These are phyloP conservation scores for Neurospora sublineolata DNA, from an alignment of 495 filamentous ascomycete genomes.

Conservation along the genomic window DNA sequence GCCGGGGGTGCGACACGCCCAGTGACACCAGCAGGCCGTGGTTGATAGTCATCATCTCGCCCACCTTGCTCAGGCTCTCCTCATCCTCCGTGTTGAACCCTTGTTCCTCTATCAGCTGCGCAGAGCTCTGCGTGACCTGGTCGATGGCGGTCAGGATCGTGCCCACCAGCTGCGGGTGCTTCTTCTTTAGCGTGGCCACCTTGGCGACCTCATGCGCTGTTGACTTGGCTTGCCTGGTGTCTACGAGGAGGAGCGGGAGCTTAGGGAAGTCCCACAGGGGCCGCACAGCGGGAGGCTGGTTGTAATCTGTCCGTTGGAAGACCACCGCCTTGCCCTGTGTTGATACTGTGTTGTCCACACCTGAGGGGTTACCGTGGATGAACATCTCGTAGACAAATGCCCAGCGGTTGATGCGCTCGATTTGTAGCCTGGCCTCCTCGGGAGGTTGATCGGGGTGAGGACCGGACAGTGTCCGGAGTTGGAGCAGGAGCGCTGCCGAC, in stretches of 20 bases:
- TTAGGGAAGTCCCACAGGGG: slow-evolving; percentile 77
- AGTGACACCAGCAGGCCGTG: slow-evolving; percentile 80
- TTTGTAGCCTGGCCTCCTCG: slow-evolving; percentile 67
- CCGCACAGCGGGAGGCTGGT: slow-evolving; percentile 63
- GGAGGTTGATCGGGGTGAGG: slow-evolving; percentile 81
- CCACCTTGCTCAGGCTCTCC: slow-evolving; percentile 53
- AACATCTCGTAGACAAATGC: slow-evolving; percentile 94
- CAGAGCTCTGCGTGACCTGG: slow-evolving; percentile 62
- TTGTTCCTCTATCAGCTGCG: slow-evolving; percentile 52
- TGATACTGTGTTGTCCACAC: slow-evolving; percentile 95
- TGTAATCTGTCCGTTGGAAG: slow-evolving; percentile 71
- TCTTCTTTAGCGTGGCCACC: slow-evolving; percentile 57
- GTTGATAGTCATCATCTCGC: slow-evolving; percentile 82
- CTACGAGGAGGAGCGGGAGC: slow-evolving; percentile 76
- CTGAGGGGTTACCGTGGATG: slow-evolving; percentile 92
- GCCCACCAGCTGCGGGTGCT: slow-evolving; percentile 61
- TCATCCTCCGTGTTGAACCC: slow-evolving; percentile 49
- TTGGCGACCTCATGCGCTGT: slow-evolving; percentile 78
- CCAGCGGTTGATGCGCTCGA: slow-evolving; percentile 94
- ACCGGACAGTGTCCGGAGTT: slow-evolving; percentile 74
- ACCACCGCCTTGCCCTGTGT: slow-evolving; percentile 86
- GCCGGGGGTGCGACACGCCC: slow-evolving; percentile 83
- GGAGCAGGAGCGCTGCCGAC: slow-evolving; percentile 73
- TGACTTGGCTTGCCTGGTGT: slow-evolving; percentile 73
- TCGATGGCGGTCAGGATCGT: slow-evolving; percentile 75